Evolutionary conservation across 306 rosid genomes (phyloP), one percentile per base, ranked within the genome.

Genomic region (Adenanthera pavonina): DNA sequence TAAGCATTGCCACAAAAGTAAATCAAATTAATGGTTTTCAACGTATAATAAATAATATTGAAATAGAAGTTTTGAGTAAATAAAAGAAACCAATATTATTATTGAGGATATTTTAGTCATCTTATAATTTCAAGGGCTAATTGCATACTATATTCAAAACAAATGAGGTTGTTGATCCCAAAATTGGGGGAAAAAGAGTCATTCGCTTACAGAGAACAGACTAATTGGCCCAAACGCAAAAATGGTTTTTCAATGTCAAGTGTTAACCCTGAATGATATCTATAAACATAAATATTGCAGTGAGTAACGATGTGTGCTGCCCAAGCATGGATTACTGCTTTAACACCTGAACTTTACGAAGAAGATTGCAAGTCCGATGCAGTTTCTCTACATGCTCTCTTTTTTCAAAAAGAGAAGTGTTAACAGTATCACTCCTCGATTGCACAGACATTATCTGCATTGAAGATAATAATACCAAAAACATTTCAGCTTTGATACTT

Each of bases 381-480:
- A 92, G 83, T 83, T 92, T 92, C 91, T 92, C 98, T 47, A 94
- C 84, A 66, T 90, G 93, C 78, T 94, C 98, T 82, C 97, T 88
- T 85, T 88, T 94, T 81, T 91, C 96, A 62, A 86, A 84, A 38
- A 93, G 89, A 62, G 91, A 92, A 85, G 96, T 86, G 75, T 95
- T 95, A 66, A 95, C 99, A 47, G 84, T 85, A 67, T 88, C 96
- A 88, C 98, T 93, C 87, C 94, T 90, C 51, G 98, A 92, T 74
- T 93, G 99, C 72, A 95, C 99, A 0, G 93, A 89, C 93, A 92
- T 84, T 73, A 93, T 95, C 98, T 95, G 86, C 88, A 84, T 84
- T 66, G 82, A 1, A 48, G 62, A 36, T 25, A 36, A 59, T 13
- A 54, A 44, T 41, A 33, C 66, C 81, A 71, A 34, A 64, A 40